Percentiles rank a stretch among this genome's conserved stretches.
phyloP scores from a whole-genome alignment of 1,139 yeast species.

The Magnusiomyces suaveolens region DNA sequence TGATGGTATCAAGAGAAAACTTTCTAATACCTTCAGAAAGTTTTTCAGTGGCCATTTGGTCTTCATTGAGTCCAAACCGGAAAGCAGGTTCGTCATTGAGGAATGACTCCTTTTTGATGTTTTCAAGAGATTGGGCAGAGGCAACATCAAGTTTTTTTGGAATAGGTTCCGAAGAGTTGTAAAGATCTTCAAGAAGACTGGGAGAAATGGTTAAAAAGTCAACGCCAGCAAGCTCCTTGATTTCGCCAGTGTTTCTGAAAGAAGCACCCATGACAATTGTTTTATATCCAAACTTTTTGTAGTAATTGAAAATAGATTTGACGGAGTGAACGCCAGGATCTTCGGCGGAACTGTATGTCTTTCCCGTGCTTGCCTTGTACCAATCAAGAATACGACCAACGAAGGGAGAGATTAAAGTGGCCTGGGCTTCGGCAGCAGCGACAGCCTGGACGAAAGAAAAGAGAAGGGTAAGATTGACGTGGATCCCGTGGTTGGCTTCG shows the following conservation, averaged over 20 bases:
- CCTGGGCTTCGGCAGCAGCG: constrained; percentile 96
- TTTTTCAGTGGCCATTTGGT: constrained; percentile 98
- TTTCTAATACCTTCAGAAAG: constrained; percentile 95
- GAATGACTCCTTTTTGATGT: constrained; percentile 61
- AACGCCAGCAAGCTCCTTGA: constrained; percentile 93
- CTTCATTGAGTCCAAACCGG: constrained; percentile 90
- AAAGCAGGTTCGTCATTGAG: constrained; percentile 79
- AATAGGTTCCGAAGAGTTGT: constrained; percentile 65
- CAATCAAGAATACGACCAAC: constrained; percentile 99
- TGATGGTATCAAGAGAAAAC: constrained; percentile 88
- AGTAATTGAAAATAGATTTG: constrained; percentile 83
- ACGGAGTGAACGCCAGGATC: constrained; percentile 98
- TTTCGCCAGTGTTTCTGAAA: constrained; percentile 95
- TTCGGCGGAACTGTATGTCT: constrained; percentile 63
- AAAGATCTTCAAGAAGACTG: constrained; percentile 77
- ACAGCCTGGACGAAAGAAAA: constrained; percentile 97
- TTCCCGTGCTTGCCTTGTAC: constrained; percentile 93
- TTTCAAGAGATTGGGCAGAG: constrained; percentile 44
- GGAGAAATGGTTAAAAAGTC: constrained; percentile 97
- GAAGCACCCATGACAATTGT: constrained; percentile 99
- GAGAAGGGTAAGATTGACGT: constrained; percentile 89
- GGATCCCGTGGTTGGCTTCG: constrained; percentile 83
- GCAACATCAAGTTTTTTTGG: constrained; percentile 70
- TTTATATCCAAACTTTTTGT: constrained; percentile 92
- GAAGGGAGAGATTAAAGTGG: constrained; percentile 94